These are phyloP conservation scores for Erucastrum elatum DNA, from an alignment of 345 rosid species.

Conservation along the genomic window DNA sequence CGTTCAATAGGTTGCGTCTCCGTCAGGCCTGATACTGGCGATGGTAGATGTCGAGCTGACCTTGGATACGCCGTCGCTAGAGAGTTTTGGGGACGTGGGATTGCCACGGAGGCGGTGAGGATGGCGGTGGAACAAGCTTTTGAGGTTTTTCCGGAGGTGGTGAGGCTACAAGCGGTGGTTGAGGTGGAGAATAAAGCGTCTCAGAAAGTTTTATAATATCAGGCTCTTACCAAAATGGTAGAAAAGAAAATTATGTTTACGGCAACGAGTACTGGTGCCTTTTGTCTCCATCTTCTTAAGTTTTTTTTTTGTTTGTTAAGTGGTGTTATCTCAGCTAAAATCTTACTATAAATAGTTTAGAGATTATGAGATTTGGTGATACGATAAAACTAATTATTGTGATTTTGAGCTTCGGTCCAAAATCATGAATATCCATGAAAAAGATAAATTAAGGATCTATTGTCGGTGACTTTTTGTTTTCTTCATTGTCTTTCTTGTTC, in stretches of 20 bases:
- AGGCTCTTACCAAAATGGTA: too few species aligned
- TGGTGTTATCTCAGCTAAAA: not conserved
- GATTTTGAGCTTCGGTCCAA: not conserved
- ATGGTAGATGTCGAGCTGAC: constrained; percentile 6
- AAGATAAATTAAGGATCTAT: not conserved
- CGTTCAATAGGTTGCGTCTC: constrained; percentile 31
- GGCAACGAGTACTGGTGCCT: too few species aligned
- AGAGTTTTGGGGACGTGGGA: constrained; percentile 30
- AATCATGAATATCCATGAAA: not conserved
- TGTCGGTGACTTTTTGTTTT: not conserved
- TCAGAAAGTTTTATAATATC: constrained; percentile 57
- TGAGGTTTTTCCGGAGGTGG: constrained; percentile 25
- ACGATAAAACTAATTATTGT: not conserved
- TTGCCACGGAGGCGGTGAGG: constrained; percentile 31
- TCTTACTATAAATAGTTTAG: not conserved
- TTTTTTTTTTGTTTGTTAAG: not conserved
- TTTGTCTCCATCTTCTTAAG: too few species aligned
- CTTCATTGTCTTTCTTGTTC: not conserved
- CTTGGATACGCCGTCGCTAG: constrained; percentile 1
- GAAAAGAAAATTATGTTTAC: too few species aligned
- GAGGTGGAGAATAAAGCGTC: constrained; percentile 58
- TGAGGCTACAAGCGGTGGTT: constrained; percentile 64
- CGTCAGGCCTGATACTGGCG: constrained; percentile 13
- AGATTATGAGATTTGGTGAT: not conserved
- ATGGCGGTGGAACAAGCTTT: constrained; percentile 19